Base-by-base conservation (phyloP, 495 filamentous ascomycete species). In the Xylaria telfairii region DNA sequence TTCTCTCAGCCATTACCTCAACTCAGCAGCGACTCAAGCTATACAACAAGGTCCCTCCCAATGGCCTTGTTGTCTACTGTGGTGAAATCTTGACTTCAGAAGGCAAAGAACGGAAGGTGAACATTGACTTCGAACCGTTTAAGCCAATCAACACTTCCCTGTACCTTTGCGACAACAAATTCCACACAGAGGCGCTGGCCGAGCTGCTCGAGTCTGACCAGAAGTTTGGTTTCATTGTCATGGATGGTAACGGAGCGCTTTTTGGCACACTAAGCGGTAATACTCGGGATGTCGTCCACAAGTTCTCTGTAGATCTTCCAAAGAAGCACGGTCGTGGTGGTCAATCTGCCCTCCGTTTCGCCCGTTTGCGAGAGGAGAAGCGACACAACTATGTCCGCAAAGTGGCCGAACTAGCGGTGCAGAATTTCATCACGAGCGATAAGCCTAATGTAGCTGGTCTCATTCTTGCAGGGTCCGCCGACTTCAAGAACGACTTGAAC, bases 251-350 rank as follows among this genome's bases (percentile, higher is more conserved):
- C 81, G 96, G 96, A 70, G 92, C 96, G 6, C 89, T 99, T 28
- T 99, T 99, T 77, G 96, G 96, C 64, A 98, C 96, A 1, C 86
- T 99, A 24, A 96, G 93, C 76, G 96, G 96, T 65, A 99, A 99
- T 81, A 99, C 96, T 37, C 88, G 96, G 72, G 96, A 99, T 73
- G 87, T 98, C n/a, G 86, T 98, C 32, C 96, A 98, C 84, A 98
- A 98, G 82, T 95, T 99, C 83, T 90, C 89, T 9, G 96, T 99
- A 79, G 96, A 98, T 86, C 82, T 99, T 32, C 96, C 96, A 74
- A 98, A 98, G 91, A 99, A 99, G 86, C 96, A 99, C 86, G 96
- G 96, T 56, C 94, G 96, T 91, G 96, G 96, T 92, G 96, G 96
- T 83, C 96, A 99, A 86, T 98, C 96, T 71, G 96, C 96, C 41